Evolutionary conservation across 2,329 filamentous ascomycete species (phyloP), one percentile per base, ranked within the genome.

Genomic region (Fusarium sp.): DNA sequence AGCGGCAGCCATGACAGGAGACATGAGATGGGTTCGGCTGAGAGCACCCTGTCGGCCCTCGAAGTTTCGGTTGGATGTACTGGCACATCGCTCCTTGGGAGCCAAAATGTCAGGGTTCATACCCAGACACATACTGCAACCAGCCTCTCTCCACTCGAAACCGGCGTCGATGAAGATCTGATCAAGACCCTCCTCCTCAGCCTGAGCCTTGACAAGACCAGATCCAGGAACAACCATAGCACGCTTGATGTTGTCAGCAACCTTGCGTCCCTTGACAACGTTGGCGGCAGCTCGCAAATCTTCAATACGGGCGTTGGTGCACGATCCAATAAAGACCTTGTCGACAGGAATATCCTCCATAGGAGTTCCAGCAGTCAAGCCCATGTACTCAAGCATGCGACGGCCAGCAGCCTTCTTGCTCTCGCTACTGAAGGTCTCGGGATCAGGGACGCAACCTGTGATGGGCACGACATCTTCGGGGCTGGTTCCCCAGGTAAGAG

Each of bases 81-180:
- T 95, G 41, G 96, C 96, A 78, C 96, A 98, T 76, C 96, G 91
- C 83, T 99, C 96, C 79, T 91, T 88, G 55, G 96, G 94, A 3
- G 94, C 89, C 46, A 98, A 87, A 69, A 99, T 98, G 79, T 99
- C 96, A 0, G 96, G 95, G 84, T 99, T 99, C 95, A 99, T 99
- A 78, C 96, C 96, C 57, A 99, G 87, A 79, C 96, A 98, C 96
- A 99, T 99, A 67, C 93, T 97, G 87, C 96, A 99, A 50, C 96
- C 96, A 71, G 96, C 96, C 83, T 99, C 96, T 78, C 96, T 89
- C 95, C 95, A 98, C 80, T 98, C 95, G 72, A 98, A 98, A 9
- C 96, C 96, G 49, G 96, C 94, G 65, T 97, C 93, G 10, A 83
- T 77, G 81, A 99, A 98, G 77, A 97, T 92, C 84, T 94, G 93